Percentiles rank a stretch among this genome's conserved stretches.
These are phyloP conservation scores for Pseudogymnoascus sp. DNA, from an alignment of 2,329 filamentous ascomycete species.

Conservation along the genomic window DNA sequence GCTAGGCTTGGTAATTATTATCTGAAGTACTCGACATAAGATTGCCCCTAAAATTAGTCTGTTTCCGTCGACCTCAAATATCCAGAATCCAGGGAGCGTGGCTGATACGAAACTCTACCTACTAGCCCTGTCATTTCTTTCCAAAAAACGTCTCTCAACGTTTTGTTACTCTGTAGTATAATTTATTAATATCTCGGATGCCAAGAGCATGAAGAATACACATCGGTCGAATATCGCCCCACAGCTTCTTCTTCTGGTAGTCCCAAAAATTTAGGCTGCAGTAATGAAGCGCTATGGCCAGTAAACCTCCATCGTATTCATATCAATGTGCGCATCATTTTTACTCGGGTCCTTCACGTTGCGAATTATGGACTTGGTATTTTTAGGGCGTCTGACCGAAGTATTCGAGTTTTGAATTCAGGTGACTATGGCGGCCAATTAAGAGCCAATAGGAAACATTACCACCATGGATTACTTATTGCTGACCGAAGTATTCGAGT, in stretches of 20 bases:
- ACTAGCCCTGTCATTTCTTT: background rate
- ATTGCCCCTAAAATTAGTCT: background rate
- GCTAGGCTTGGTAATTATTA: no score
- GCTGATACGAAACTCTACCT: background rate
- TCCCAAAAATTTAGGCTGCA: background rate
- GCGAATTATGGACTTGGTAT: background rate
- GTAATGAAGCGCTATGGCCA: background rate
- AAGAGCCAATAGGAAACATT: background rate
- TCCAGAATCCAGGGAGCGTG: background rate
- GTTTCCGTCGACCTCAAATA: background rate
- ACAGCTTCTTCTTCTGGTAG: background rate
- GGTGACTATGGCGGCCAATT: background rate
- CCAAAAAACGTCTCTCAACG: background rate
- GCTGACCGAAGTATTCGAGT: background rate
- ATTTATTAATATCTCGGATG: background rate
- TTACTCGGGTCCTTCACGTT: background rate
- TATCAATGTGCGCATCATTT: background rate
- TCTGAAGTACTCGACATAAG: background rate
- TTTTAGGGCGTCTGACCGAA: background rate
- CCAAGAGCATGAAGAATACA: background rate
- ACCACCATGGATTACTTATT: background rate
- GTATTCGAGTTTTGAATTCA: background rate
- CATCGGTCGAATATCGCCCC: background rate
- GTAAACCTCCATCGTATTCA: background rate
- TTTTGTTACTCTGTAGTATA: background rate